phyloP scores from a whole-genome alignment of 257 asterid genomes.

The Ocimum tenuiflorum region DNA sequence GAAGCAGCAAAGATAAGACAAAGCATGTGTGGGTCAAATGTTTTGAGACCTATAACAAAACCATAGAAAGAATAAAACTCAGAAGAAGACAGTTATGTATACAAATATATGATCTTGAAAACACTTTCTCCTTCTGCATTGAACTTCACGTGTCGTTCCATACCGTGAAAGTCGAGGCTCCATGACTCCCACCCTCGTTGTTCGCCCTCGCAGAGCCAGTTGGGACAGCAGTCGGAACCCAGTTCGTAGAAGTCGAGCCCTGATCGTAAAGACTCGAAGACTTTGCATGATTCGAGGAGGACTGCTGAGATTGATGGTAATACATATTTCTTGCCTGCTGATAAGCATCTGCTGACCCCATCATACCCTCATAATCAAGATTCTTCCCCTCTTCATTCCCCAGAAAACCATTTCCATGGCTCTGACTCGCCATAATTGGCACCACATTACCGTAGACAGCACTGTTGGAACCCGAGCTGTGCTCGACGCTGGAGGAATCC shows the following conservation, averaged over 20 bases:
- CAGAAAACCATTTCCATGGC: conserved; percentile 5
- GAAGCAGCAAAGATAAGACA: conserved; percentile 9
- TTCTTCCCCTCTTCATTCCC: conserved; percentile 21
- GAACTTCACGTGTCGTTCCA: conserved; percentile 50
- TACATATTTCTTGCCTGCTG: conserved; percentile 27
- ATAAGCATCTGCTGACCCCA: conserved; percentile 23
- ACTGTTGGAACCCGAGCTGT: conserved; percentile 13
- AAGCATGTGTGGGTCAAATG: conserved; percentile 13
- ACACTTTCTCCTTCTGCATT: not conserved
- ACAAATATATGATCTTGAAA: conserved; percentile 5
- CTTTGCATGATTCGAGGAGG: conserved; percentile 11
- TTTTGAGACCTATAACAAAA: conserved; percentile 23
- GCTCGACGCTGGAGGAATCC: conserved; percentile 26
- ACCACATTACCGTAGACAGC: conserved; percentile 1
- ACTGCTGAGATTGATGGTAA: conserved; percentile 35
- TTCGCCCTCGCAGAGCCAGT: conserved; percentile 26
- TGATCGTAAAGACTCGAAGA: conserved; percentile 1
- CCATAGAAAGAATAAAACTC: conserved; percentile 8
- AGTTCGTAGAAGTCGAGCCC: conserved; percentile 13
- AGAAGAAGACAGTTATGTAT: conserved; percentile 32
- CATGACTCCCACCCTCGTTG: conserved; percentile 29
- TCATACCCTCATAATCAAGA: conserved; percentile 23
- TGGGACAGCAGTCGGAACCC: conserved; percentile 41
- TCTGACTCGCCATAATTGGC: conserved; percentile 16
- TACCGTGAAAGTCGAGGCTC: conserved; percentile 46